phyloP scores from a whole-genome alignment of 441 rosid species.

The Croton setiger region DNA sequence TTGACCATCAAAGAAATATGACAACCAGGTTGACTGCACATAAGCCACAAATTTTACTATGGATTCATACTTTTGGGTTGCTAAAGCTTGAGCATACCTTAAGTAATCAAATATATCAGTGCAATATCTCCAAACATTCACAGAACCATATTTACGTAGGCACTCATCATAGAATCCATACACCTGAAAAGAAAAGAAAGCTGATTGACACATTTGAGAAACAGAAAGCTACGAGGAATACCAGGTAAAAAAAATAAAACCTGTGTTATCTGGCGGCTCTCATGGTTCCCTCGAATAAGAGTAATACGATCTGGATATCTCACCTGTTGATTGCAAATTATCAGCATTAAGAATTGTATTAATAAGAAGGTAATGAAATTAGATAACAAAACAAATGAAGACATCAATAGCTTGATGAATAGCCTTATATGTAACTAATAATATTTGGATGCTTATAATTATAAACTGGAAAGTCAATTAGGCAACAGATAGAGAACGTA shows the following conservation, averaged over 20 bases:
- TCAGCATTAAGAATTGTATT: background rate
- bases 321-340: slow-evolving; percentile 48
- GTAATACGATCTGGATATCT: slow-evolving; percentile 93
- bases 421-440: background rate
- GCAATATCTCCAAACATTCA: slow-evolving; percentile 97
- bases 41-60: background rate
- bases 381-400: background rate
- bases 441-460: background rate
- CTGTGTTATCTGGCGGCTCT: slow-evolving; percentile 96
- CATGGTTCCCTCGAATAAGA: slow-evolving; percentile 92
- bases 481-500: background rate
- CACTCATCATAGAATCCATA: slow-evolving; percentile 95
- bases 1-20: background rate
- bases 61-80: slow-evolving; percentile 12
- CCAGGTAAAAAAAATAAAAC: slow-evolving; percentile 28
- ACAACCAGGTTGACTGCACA: background rate
- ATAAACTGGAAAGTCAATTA: background rate
- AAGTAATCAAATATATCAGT: slow-evolving; percentile 93
- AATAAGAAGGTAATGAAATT: background rate
- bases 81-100: slow-evolving; percentile 47
- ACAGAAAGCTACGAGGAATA: slow-evolving; percentile 8
- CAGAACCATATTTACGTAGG: slow-evolving; percentile 86
- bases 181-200: slow-evolving; percentile 48
- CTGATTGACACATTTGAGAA: slow-evolving; percentile 23
- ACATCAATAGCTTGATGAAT: slow-evolving; percentile 7